Base-by-base conservation (phyloP, 169 alveolate genomes). In the Cryptosporidium parvum region DNA sequence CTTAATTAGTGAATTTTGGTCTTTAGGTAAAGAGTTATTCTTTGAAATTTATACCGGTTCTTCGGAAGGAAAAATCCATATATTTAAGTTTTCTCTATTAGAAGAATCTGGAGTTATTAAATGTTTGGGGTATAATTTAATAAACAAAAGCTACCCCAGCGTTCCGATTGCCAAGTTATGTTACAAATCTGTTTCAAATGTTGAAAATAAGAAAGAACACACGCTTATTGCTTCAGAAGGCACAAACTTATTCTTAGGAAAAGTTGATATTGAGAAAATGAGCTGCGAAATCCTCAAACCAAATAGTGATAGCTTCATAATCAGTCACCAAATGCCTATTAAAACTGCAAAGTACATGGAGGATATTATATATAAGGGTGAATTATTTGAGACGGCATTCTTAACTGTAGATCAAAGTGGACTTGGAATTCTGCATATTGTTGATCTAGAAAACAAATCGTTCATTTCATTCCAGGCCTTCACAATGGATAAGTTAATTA, bases 11-110 rank as follows among this genome's bases (percentile, higher is more conserved):
- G 89, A 80, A 26, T 44, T 45, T 42, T 29, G 73, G 89, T 44
- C 59, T 18, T 44, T 8, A 8, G 65, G n/a, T 5, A 26, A 23
- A 21, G 84, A 70, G 7, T 45, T 45, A 23, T 16, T 45, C 9
- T 80, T 80, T 62, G 80, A 80, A 21, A 14, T 80, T 14, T 62
- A 44, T 65, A 80, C 53, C 14, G 89, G 89, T 26, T 39, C 89
- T 16, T 80, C 89, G 3, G 52, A 33, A 33, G 89, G 89, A 39
- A 59, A 53, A 16, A 37, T 80, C 14, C 51, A 59, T 14, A 26
- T 80, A 23, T 39, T 80, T 65, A 61, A 37, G 62, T 80, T 61
- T 23, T 59, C 69, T 8, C 3, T 58, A 1, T 12, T 33, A 2
- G 42, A 45, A 23, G 52, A 44, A 4, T 59, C 18, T 18, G n/a